These are phyloP conservation scores for Funneliformis mosseae DNA, from an alignment of 192 early-diverging fungal genomes.

Conservation along the genomic window DNA sequence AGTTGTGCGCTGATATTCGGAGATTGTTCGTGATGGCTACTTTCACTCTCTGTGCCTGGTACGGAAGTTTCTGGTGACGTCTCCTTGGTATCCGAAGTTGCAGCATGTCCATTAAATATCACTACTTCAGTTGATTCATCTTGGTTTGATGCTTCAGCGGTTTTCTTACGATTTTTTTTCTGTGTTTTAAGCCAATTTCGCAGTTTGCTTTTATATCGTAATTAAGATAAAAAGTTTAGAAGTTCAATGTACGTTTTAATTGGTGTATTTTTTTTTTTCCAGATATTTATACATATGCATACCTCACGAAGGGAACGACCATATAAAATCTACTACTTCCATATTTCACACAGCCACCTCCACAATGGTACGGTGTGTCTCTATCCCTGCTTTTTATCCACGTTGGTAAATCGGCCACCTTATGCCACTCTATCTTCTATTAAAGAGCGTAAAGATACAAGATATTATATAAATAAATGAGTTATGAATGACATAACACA, in stretches of 20 bases:
- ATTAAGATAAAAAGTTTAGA: background rate
- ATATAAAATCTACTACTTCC: slow-evolving; percentile 62
- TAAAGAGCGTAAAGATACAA: background rate
- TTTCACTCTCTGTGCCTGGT: slow-evolving; percentile 16
- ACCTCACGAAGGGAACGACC: slow-evolving; percentile 74
- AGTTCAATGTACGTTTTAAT: background rate
- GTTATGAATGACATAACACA: background rate
- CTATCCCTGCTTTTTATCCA: slow-evolving; percentile 24
- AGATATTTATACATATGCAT: background rate
- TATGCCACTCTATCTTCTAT: slow-evolving; percentile 70
- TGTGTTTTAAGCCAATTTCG: slow-evolving; percentile 27
- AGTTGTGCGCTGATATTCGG: background rate
- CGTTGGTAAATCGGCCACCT: slow-evolving; percentile 63
- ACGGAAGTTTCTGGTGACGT: background rate
- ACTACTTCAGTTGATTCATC: background rate
- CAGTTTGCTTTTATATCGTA: background rate
- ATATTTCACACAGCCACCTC: slow-evolving; percentile 32
- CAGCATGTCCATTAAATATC: background rate
- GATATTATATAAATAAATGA: background rate
- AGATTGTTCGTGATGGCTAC: slow-evolving; percentile 2
- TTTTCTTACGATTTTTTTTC: slow-evolving; percentile 9
- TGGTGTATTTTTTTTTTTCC: background rate
- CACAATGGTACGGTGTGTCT: slow-evolving; percentile 28
- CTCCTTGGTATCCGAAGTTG: background rate
- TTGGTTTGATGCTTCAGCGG: background rate